Conservation (phyloP, 805 yeast species). For the Clavispora santaluciae region DNA sequence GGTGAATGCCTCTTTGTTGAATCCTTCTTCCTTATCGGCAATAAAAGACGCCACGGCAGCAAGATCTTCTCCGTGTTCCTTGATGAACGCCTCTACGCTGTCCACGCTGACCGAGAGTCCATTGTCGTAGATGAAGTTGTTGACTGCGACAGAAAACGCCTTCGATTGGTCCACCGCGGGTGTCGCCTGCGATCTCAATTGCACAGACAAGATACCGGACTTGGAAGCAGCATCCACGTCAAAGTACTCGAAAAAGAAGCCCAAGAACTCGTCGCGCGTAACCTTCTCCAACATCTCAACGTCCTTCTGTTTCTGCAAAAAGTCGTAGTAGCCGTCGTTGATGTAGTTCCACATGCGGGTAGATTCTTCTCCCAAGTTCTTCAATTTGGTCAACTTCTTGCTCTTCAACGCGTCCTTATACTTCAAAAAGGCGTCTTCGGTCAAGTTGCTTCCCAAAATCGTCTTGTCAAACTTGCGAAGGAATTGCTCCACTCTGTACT, state of each 20-base stretch:
- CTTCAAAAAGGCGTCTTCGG: slow-evolving; percentile 60
- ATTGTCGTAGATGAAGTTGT: slow-evolving; percentile 21
- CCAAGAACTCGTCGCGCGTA: slow-evolving; percentile 52
- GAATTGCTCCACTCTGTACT: slow-evolving; percentile 70
- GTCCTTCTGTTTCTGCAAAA: slow-evolving; percentile 50
- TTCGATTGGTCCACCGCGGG: slow-evolving; percentile 17
- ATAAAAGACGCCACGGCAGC: slow-evolving; percentile 3
- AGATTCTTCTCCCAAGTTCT: slow-evolving; percentile 76
- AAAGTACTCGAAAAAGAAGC: slow-evolving; percentile 48
- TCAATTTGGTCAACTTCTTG: slow-evolving; percentile 63
- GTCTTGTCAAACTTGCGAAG: slow-evolving; percentile 41
- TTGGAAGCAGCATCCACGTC: slow-evolving; percentile 11
- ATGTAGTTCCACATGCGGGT: slow-evolving; percentile 61
- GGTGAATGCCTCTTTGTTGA: slow-evolving; percentile 6
- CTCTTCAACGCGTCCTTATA: slow-evolving; percentile 66
- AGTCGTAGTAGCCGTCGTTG: slow-evolving; percentile 75
- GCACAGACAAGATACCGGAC: slow-evolving; percentile 21
- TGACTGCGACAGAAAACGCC: slow-evolving; percentile 22
- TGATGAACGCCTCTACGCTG: slow-evolving; percentile 14
- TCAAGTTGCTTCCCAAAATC: slow-evolving; percentile 42
- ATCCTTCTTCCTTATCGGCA: not conserved
- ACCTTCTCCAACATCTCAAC: slow-evolving; percentile 52
- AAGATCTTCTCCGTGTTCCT: slow-evolving; percentile 7
- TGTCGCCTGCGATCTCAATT: slow-evolving; percentile 49
- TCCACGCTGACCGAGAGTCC: slow-evolving; percentile 22